Percentiles rank a stretch among this genome's conserved stretches.
Conservation (phyloP, 371 early-diverging fungal species). For the Mucor saturninus region DNA sequence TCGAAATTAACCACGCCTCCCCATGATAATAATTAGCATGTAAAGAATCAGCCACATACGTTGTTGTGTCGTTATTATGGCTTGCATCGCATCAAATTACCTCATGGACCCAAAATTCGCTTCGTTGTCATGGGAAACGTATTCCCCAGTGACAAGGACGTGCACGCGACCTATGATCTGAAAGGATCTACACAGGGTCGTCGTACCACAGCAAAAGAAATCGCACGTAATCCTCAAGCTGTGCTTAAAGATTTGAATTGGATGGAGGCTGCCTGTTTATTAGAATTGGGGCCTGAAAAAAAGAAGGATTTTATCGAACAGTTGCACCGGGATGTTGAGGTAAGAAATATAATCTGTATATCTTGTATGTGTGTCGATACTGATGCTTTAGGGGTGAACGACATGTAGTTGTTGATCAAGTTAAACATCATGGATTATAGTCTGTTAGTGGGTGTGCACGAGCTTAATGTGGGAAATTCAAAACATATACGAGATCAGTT, state of each 20-base stretch:
- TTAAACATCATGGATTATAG: constrained; percentile 98
- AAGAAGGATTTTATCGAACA: constrained; percentile 76
- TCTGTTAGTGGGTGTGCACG: constrained; percentile 91
- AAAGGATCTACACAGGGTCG: constrained; percentile 65
- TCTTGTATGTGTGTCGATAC: too few relatives aligned
- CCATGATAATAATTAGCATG: constrained; percentile 61
- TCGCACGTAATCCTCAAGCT: constrained; percentile 73
- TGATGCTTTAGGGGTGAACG: too few relatives aligned
- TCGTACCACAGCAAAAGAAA: constrained; percentile 67
- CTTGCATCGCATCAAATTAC: constrained; percentile 93
- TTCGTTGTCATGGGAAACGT: constrained; percentile 99
- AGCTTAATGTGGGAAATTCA: constrained; percentile 79
- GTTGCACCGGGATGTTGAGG: constrained; percentile 79
- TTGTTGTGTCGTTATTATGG: constrained; percentile 94
- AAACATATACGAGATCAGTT: constrained; percentile 80
- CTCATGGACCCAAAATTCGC: constrained; percentile 90
- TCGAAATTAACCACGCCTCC: background rate
- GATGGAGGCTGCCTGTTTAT: constrained; percentile 66
- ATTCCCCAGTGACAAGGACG: constrained; percentile 92
- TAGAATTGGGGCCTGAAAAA: constrained; percentile 85
- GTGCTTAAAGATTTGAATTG: constrained; percentile 96
- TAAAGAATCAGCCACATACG: constrained; percentile 88
- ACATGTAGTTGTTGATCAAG: constrained; percentile 60
- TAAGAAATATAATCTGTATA: constrained; percentile 10
- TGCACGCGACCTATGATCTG: constrained; percentile 92